Conservation (phyloP, 768 basidiomycete genomes). For the Pulveroboletus ravenelii region DNA sequence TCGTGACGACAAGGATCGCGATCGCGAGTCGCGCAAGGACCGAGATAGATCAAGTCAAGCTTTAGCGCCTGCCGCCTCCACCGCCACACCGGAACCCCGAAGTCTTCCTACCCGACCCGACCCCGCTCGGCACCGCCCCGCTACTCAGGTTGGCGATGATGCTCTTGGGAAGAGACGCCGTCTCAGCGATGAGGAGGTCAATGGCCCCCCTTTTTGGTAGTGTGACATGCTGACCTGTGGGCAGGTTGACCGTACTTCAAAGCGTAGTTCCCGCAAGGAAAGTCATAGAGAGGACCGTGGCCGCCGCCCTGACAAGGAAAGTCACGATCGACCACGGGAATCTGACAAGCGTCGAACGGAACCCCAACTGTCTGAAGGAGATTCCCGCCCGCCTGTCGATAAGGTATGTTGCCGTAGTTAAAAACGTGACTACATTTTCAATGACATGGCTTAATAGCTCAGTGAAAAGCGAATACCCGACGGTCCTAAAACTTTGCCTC, state of each 20-base stretch:
- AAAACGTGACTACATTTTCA: not conserved
- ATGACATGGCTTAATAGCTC: constrained; percentile 29
- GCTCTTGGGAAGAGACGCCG: constrained; percentile 69
- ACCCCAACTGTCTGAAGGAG: constrained; percentile 51
- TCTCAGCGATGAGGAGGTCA: constrained; percentile 67
- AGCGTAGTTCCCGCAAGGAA: constrained; percentile 78
- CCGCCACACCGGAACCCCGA: constrained; percentile 46
- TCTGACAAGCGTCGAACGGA: constrained; percentile 64
- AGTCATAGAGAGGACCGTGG: constrained; percentile 70
- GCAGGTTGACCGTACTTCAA: constrained; percentile 70
- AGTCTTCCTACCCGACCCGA: constrained; percentile 58
- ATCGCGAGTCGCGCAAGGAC: constrained; percentile 58
- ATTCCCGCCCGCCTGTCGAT: constrained; percentile 48
- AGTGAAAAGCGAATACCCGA: constrained; percentile 56
- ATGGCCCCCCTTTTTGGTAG: constrained; percentile 20
- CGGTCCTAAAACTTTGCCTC: constrained; percentile 49
- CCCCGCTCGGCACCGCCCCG: constrained; percentile 48
- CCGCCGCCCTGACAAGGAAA: constrained; percentile 67
- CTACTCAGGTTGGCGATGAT: constrained; percentile 50
- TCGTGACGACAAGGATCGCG: constrained; percentile 60
- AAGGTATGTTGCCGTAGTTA: constrained; percentile 45
- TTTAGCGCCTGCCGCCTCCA: constrained; percentile 27
- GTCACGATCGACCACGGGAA: constrained; percentile 62
- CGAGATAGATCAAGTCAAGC: constrained; percentile 42
- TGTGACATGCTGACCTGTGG: constrained; percentile 10